Evolutionary conservation across 768 basidiomycete species (phyloP).

Genomic region (Lactarius hengduanensis): DNA sequence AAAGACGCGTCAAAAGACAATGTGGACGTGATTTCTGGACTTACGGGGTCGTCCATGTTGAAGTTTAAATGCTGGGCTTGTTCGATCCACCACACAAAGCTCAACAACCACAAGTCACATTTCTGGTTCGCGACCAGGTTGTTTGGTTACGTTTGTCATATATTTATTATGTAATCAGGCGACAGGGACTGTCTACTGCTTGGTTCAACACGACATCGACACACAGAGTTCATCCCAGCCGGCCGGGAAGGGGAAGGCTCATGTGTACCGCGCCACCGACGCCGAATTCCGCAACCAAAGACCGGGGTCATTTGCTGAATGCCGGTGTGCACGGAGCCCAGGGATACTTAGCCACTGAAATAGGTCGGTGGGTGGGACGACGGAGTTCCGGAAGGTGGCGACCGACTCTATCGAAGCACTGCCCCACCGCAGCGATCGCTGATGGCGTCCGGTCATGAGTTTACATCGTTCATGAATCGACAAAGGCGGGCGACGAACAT

Average conservation of each 20-base stretch:
- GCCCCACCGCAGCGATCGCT: neutral
- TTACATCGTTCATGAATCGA: neutral
- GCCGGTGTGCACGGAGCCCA: neutral
- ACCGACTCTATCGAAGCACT: neutral
- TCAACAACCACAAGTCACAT: conserved; percentile 1
- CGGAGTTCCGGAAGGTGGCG: neutral
- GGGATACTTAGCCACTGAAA: neutral
- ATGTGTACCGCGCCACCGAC: neutral
- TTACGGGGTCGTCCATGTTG: conserved; percentile 22
- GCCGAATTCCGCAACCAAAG: neutral
- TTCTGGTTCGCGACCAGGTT: neutral
- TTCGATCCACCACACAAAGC: conserved; percentile 4
- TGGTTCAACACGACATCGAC: too few species aligned
- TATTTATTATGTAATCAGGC: neutral
- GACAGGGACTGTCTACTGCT: too few species aligned
- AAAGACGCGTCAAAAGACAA: conserved; percentile 2
- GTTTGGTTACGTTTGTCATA: conserved; percentile 10
- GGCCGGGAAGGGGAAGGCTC: neutral
- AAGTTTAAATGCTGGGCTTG: neutral
- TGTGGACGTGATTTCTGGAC: neutral
- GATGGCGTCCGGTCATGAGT: neutral
- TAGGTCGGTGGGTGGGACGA: neutral
- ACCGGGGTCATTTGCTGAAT: conserved; percentile 1
- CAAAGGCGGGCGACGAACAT: neutral
- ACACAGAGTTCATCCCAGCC: neutral